Evolutionary conservation across 2,329 filamentous ascomycete genomes (phyloP), one percentile per base, ranked within the genome.

Genomic region (Acrocalymma vagum): DNA sequence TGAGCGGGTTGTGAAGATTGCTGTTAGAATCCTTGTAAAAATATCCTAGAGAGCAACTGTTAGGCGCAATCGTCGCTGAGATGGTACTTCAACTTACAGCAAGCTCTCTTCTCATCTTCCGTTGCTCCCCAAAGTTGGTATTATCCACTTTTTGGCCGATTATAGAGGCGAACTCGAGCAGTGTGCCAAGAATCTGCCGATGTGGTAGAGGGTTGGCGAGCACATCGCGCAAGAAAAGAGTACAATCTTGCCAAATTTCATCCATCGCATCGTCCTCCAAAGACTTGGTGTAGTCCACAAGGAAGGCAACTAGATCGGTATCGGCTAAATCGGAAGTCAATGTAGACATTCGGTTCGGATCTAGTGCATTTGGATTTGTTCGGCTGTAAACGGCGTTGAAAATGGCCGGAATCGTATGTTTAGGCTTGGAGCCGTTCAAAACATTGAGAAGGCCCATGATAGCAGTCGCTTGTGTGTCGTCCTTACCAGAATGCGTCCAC

Each of bases 221-320:
- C 18, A 99, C 81, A 64, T 99, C 95, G 50, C 85, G 87, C 45
- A 97, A 71, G 68, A 99, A 99, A 0, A 87, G 83, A 60, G 92
- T 90, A 67, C 93, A 99, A 65, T 99, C 93, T 26, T 85, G 80
- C 94, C 94, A 99, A 32, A 99, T 96, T 70, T 99, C 94, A 60
- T 99, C 94, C 81, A 96, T 93, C 11, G 94, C 88, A 73, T 99
- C 94, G 60, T 99, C 94, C 62, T 99, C 94, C 9, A 97, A 78
- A 0, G 92, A 94, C 20, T 83, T 83, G 1, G 91, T 87, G 68
- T 99, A 99, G 48, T 94, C 88, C 6, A 96, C 88, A 29, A 97
- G 72, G 67, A 99, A 99, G 7, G 87, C 82, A 7, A 93, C 89
- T 9, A 99, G 76, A 60, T 96, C 92, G 1, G 83, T 82, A 59